Evolutionary conservation across 495 filamentous ascomycete genomes (phyloP), one percentile per base, ranked within the genome.

Genomic region (Aspergillus ellipticus): DNA sequence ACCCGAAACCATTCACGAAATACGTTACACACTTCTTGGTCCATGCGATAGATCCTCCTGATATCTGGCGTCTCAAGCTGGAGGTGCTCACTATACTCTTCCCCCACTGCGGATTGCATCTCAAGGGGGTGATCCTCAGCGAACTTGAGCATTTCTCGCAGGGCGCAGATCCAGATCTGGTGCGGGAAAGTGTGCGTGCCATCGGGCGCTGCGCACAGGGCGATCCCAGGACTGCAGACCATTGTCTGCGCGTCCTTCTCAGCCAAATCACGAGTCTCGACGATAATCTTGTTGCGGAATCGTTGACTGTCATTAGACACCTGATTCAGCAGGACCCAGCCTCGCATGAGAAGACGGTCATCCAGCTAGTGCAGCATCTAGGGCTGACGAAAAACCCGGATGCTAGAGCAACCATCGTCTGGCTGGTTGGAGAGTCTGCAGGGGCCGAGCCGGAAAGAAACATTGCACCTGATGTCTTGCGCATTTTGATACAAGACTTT

Each of bases 391-490:
- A 85, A 2, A 89, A 90, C 54, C 83, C 94, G 5, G 85, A 88
- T 51, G 95, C 94, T 4, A 79, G 94, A 52, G 93, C 95, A 13
- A 93, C 86, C 29, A 96, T 97, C 56, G 89, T 97, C 60, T 98
- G 94, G 94, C 84, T 98, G 4, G 92, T 98, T 0, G 94, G 94
- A 49, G 94, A 98, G 71, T 97, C 90, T 62, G 83, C 94, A 1
- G 89, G 89, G 0, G 61, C 86, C 10, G 85, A 92, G 55, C 79
- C 84, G 2, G 86, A 88, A 58, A 82, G 89, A 50, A 95, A 94
- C 65, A 89, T 98, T 54, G 94, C 95, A 0, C 84, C 93, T 0
- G 94, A 98, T 64, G 92, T 96, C 17, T 78, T 97, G 2, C 83
- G 95, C n/a, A 87, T 97, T 13, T 76, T 98, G 10, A 84, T 89